Evolutionary conservation across 345 rosid species (phyloP).

Genomic region (Gossypium arboreum): DNA sequence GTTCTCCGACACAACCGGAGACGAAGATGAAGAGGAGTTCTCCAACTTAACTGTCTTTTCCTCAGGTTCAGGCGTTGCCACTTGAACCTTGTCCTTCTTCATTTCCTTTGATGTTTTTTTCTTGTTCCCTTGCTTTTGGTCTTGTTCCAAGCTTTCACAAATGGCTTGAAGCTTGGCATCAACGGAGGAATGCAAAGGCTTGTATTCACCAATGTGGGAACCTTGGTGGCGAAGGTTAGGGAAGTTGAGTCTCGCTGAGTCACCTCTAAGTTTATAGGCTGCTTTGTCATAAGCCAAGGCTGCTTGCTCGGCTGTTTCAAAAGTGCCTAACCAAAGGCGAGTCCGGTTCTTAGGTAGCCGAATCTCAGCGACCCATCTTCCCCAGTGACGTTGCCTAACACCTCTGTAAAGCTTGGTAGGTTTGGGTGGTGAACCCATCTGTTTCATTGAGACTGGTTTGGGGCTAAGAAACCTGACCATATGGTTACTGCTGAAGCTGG

Average conservation of each 20-base stretch:
- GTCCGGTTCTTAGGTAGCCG: constrained; percentile 88
- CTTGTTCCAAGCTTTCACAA: constrained; percentile 60
- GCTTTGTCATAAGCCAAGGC: constrained; percentile 92
- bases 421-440: constrained; percentile 39
- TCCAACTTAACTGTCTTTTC: constrained; percentile 37
- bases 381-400: constrained; percentile 96
- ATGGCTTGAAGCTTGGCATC: constrained; percentile 89
- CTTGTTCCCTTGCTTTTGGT: constrained; percentile 43
- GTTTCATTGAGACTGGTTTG: constrained; percentile 61
- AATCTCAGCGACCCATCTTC: constrained; percentile 98
- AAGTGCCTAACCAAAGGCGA: constrained; percentile 98
- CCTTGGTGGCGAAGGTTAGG: constrained; percentile 72
- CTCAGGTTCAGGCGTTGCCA: constrained; percentile 6
- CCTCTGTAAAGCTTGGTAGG: constrained; percentile 81
- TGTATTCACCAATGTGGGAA: constrained; percentile 62
- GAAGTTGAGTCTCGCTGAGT: constrained; percentile 85
- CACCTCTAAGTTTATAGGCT: constrained; percentile 87
- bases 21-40: constrained; percentile 25
- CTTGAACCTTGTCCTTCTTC: constrained; percentile 6
- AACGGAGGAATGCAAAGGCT: constrained; percentile 79
- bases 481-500: background rate
- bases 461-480: constrained; percentile 33
- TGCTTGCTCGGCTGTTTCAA: constrained; percentile 95
- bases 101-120: constrained; percentile 18
- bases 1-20: constrained; percentile 39